Conservation (phyloP, 805 yeast species). For the Torulaspora delbrueckii region DNA sequence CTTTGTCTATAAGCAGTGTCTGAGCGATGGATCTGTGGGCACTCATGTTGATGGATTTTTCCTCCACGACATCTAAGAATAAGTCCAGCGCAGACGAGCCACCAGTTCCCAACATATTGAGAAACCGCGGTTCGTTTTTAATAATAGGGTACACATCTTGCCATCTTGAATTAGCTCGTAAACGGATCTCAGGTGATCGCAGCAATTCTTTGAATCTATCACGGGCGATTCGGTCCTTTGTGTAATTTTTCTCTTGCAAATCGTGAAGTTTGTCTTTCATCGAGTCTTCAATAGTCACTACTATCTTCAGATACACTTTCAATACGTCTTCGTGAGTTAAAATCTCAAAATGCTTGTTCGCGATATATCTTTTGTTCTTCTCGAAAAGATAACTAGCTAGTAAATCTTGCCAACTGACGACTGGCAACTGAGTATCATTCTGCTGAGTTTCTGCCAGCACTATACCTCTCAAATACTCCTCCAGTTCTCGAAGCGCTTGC, state of each 20-base stretch:
- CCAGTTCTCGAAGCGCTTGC: slow-evolving; percentile 51
- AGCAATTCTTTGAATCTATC: slow-evolving; percentile 51
- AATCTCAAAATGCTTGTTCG: slow-evolving; percentile 50
- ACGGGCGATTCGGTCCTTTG: slow-evolving; percentile 62
- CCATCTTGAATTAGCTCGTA: slow-evolving; percentile 57
- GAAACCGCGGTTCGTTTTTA: slow-evolving; percentile 52
- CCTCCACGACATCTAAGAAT: slow-evolving; percentile 69
- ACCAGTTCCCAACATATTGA: slow-evolving; percentile 60
- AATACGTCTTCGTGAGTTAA: slow-evolving; percentile 59
- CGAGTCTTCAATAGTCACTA: slow-evolving; percentile 28
- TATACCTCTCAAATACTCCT: slow-evolving; percentile 43
- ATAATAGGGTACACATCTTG: slow-evolving; percentile 47
- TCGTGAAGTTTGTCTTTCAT: slow-evolving; percentile 20
- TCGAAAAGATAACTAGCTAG: slow-evolving; percentile 31
- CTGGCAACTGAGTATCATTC: slow-evolving; percentile 10
- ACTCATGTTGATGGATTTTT: slow-evolving; percentile 49
- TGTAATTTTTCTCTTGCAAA: slow-evolving; percentile 41
- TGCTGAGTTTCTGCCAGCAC: slow-evolving; percentile 22
- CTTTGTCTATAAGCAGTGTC: slow-evolving; percentile 42
- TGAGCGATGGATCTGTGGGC: slow-evolving; percentile 58
- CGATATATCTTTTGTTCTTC: slow-evolving; percentile 49
- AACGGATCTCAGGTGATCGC: slow-evolving; percentile 10
- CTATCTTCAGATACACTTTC: slow-evolving; percentile 34
- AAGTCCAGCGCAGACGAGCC: slow-evolving; percentile 77
- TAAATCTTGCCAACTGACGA: slow-evolving; percentile 27